Base-by-base conservation (phyloP, 306 rosid species). In the Prunus dulcis region DNA sequence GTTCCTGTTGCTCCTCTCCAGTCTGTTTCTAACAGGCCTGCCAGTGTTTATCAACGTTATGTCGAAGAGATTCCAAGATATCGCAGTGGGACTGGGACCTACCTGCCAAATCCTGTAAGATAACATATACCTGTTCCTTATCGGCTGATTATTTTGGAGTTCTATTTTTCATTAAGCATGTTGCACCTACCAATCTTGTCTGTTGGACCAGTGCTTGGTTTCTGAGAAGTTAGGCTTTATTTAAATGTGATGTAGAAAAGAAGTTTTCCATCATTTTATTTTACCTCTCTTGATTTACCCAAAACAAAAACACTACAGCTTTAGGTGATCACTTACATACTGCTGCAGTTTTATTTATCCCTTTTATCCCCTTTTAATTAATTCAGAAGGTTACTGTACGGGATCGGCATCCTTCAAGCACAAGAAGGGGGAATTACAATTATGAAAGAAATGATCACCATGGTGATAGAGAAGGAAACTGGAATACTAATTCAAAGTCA, bases 41-140 rank as follows among this genome's bases (percentile, higher is more conserved):
- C 91, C 28, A 81, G 70, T 82, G 78, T 87, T 30, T 89, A 92
- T 86, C 97, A 89, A 67, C 91, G 82, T 65, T 92, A 82, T 81
- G 90, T 64, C 6, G 96, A 96, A 72, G 98, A 92, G 58, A 87
- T 89, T 76, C 97, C 99, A 10, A 87, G 93, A 81, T 84, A 83
- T 85, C 92, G 99, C 69, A 87, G 93, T 79, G 99, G 99, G 75
- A 96, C 99, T 9, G 99, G 99, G 70, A 92, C 99, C 49, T 96
- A 92, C 83, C 85, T 92, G 79, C 99, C 99, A 53, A 89, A 89
- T 89, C 96, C 99, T 68, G 99, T 96, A 93, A 89, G 99, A 73
- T 78, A 80, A 68, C 64, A n/a, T 32, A 63, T 14, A 61, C 56
- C 18, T 58, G 47, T 61, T 80, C 61, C 67, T 57, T 57, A 38